These are phyloP conservation scores for Selenicereus undatus DNA, from an alignment of 148 eudicot genomes.

Conservation along the genomic window DNA sequence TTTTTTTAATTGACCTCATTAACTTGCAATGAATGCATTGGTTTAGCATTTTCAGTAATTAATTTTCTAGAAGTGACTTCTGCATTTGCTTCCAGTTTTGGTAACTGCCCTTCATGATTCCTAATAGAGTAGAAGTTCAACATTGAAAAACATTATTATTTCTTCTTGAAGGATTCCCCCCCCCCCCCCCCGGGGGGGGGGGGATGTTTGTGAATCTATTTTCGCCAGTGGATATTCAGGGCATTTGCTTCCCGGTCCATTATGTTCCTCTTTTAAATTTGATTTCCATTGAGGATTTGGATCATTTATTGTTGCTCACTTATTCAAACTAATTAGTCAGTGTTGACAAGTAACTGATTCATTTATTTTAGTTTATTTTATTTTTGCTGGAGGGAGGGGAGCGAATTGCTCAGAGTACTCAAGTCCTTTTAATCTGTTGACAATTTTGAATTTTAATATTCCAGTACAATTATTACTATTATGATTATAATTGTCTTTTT, in stretches of 20 bases:
- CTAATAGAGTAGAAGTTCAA: not conserved
- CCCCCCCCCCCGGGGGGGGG: not conserved
- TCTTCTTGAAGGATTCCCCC: too few species aligned
- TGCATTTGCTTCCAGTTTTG: not conserved
- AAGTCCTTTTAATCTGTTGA: not conserved
- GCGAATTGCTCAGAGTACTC: not conserved
- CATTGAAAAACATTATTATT: not conserved
- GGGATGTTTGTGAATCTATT: not conserved
- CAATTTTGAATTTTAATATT: not conserved
- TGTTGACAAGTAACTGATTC: not conserved
- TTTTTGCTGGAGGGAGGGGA: not conserved
- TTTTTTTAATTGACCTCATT: not conserved
- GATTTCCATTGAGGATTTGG: not conserved
- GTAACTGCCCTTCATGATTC: not conserved
- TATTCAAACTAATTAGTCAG: not conserved
- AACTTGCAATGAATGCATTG: not conserved
- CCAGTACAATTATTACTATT: too few species aligned
- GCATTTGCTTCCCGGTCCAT: too few species aligned
- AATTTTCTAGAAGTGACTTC: not conserved
- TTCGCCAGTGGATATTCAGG: too few species aligned
- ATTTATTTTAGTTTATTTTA: not conserved
- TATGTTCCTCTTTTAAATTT: not conserved
- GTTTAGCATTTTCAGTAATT: not conserved
- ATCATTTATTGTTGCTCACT: not conserved
- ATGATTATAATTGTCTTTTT: too few species aligned